Base-by-base conservation (phyloP, 2,329 filamentous ascomycete genomes). In the Epichloe coenophiala region DNA sequence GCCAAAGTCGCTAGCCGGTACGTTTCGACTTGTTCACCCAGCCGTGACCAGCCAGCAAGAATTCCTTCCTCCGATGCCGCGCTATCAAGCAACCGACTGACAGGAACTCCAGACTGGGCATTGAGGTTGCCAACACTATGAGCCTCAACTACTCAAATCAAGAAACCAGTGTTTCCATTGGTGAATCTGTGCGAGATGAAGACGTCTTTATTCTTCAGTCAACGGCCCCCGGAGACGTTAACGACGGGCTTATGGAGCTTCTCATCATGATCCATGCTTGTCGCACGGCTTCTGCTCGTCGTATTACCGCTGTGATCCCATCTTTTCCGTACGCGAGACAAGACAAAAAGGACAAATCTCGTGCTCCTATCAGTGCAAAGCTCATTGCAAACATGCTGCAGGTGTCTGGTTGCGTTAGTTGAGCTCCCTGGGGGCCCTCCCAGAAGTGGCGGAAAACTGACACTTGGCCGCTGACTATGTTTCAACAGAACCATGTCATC, bases 181-280 rank as follows among this genome's bases (percentile, higher is more conserved):
- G 91, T 65, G 91, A 97, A 73, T 94, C 87, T 56, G 91, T 97
- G 50, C 80, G 91, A 69, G 91, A 97, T 66, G 91, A 97, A 76
- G 91, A 97, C 80, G 90, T 96, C 64, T 97, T 96, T 73, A 95
- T 97, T 61, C 76, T 97, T 54, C 91, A 97, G 71, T 95, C 91
- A 23, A 95, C 93, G 45, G 84, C 87, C 40, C 40, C 91, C 2
- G 90, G 91, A 65, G 90, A 96, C 65, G 94, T 97, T 72, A 98
- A 98, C 70, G 91, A 97, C 67, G 89, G 89, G 47, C 78, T 98
- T 53, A 97, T 98, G 91, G 91, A 98, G 71, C 80, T 97, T 38
- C 79, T 97, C 58, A 96, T 97, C 71, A 95, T 96, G 83, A 94
- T 96, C 69, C 94, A 95, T 65, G 91, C 91, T 56, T 96, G 91